Evolutionary conservation across 371 early-diverging fungal species (phyloP).

Genomic region (Mucor lusitanicus): DNA sequence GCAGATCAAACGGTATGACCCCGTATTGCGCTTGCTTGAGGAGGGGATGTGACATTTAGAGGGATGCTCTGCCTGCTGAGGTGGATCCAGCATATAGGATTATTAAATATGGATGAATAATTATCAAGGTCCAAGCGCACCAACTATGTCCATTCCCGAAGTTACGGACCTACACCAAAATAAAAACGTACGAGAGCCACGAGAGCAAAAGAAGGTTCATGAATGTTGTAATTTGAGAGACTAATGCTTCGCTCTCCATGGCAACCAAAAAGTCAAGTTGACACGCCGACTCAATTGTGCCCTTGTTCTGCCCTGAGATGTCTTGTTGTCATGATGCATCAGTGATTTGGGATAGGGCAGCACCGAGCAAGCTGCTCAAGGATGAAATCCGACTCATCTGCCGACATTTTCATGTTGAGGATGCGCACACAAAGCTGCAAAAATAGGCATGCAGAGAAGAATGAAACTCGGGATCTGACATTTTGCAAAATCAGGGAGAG

Average conservation of each 20-base stretch:
- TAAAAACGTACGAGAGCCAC: slow-evolving; percentile 1
- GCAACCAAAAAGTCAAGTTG: neutral
- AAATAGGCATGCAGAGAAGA: neutral
- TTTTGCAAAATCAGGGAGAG: neutral
- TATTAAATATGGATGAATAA: neutral
- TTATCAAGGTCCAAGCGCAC: slow-evolving; percentile 1
- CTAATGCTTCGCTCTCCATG: neutral
- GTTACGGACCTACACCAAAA: neutral
- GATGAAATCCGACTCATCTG: neutral
- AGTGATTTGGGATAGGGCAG: neutral
- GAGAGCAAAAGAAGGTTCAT: neutral
- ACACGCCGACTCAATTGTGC: neutral
- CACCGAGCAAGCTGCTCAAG: neutral
- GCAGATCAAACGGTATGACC: neutral
- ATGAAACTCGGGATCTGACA: neutral
- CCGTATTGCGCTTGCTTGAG: neutral
- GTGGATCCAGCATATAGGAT: neutral
- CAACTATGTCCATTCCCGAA: neutral
- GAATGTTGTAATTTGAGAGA: neutral
- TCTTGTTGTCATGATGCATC: neutral
- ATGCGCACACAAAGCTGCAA: neutral
- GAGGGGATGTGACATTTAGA: neutral
- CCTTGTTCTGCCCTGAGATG: neutral
- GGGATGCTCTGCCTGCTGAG: too few relatives aligned
- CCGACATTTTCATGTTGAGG: neutral